phyloP scores from a whole-genome alignment of 2,329 filamentous ascomycete species.

The Graphilbum sp. region DNA sequence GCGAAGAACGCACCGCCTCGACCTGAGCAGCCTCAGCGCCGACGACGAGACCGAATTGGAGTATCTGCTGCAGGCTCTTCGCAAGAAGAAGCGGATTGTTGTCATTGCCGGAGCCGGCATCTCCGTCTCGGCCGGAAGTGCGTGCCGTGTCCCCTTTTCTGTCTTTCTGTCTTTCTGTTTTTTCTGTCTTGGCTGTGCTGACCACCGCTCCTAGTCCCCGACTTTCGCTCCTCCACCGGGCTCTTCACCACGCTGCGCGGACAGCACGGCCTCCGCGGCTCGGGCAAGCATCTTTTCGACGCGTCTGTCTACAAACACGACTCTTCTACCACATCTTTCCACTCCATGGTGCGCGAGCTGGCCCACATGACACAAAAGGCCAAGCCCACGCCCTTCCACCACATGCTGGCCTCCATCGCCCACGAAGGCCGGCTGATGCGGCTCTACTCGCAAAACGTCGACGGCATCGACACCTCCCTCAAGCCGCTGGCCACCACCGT shows the following conservation, averaged over 20 bases:
- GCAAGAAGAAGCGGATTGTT: slow-evolving; percentile 89
- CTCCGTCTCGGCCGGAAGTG: slow-evolving; percentile 86
- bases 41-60: slow-evolving; percentile 46
- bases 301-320: slow-evolving; percentile 94
- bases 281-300: slow-evolving; percentile 91
- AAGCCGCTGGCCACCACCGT: slow-evolving; percentile 64
- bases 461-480: slow-evolving; percentile 80
- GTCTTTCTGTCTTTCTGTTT: slow-evolving; percentile 3
- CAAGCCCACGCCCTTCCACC: slow-evolving; percentile 76
- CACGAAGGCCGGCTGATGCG: slow-evolving; percentile 75
- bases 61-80: slow-evolving; percentile 55
- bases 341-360: slow-evolving; percentile 87
- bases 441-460: slow-evolving; percentile 92
- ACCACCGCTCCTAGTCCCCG: slow-evolving; percentile 51
- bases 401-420: slow-evolving; percentile 78
- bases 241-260: slow-evolving; percentile 74
- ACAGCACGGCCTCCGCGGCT: slow-evolving; percentile 81
- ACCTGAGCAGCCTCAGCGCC: slow-evolving; percentile 42
- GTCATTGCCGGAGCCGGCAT: slow-evolving; percentile 94
- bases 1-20: slow-evolving; percentile 63
- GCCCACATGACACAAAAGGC: slow-evolving; percentile 63
- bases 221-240: slow-evolving; percentile 84
- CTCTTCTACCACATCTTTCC: slow-evolving; percentile 74
- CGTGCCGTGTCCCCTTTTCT: slow-evolving; percentile 28
- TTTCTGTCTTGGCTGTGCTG: slow-evolving; percentile 8